Percentiles rank a stretch among this genome's conserved stretches.
Evolutionary conservation across 2,329 filamentous ascomycete species (phyloP).

Genomic region (Akanthomyces dipterigenus): DNA sequence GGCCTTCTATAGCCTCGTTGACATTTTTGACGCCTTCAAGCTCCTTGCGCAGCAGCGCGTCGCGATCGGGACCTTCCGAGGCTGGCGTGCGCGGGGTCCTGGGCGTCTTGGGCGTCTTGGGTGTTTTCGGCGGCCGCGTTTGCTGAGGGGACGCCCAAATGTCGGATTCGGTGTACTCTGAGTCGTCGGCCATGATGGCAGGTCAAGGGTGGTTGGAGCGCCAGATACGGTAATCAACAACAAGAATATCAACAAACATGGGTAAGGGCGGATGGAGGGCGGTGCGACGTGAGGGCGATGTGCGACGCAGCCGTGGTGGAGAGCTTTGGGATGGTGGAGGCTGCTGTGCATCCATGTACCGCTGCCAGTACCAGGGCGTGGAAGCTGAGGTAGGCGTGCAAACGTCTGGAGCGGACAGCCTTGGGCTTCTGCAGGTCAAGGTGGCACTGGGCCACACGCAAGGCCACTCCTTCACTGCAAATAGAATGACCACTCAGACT

Average conservation of each 20-base stretch:
- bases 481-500: not conserved
- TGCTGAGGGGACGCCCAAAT: slow-evolving; percentile 40
- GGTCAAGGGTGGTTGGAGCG: not conserved
- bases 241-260: not conserved
- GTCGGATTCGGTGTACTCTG: slow-evolving; percentile 41
- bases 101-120: slow-evolving; percentile 42
- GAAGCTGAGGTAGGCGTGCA: not conserved
- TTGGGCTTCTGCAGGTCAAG: not conserved
- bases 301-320: not conserved
- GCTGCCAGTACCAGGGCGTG: not conserved
- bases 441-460: not conserved
- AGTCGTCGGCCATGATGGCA: slow-evolving; percentile 37
- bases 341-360: not conserved
- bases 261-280: not conserved
- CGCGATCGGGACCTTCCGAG: slow-evolving; percentile 53
- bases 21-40: slow-evolving; percentile 77
- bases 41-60: slow-evolving; percentile 69
- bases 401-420: not conserved
- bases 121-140: slow-evolving; percentile 24
- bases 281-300: not conserved
- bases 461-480: not conserved
- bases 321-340: not conserved
- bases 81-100: slow-evolving; percentile 40
- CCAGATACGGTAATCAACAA: not conserved
- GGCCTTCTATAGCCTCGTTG: slow-evolving; percentile 78